Evolutionary conservation across 208 protist genomes (phyloP), one percentile per base, ranked within the genome.

Genomic region (Wallacemonas sp.): DNA sequence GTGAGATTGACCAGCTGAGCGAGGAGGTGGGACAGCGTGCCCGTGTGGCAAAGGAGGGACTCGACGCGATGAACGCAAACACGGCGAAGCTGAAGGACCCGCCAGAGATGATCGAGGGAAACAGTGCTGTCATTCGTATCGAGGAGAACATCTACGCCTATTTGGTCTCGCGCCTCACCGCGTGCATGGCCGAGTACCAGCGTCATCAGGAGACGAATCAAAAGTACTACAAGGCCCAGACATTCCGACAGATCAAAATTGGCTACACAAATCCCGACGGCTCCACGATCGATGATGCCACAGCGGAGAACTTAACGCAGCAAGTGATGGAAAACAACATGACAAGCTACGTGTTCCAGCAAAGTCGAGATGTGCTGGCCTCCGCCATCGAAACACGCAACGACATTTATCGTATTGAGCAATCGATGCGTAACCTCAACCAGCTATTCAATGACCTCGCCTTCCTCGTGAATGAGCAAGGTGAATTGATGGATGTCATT

Each of bases 211-310:
- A 64, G 4, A 39, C 48, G 17, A 87, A 85, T 54, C 81, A 91
- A 63, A 37, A 86, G 57, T 73, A 69, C 27, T 94, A 94, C 71
- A 80, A 79, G 68, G 60, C 75, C 19, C 85, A 92, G 71, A 92
- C 88, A 42, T 76, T 91, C 66, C 85, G 92, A n/a, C 89, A 91
- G 64, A 95, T 97, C 73, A 97, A 93, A 57, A 94, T 91, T 55
- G 92, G 91, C 58, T 95, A 85, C 79, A 92, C 81, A 21, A 92
- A 94, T 63, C 67, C 81, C 1, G 83, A 93, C 65, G 85, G 87
- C 30, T 79, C 66, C 36, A 74, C 77, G 13, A 85, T 97, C 33
- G 82, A 92, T 57, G 89, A 94, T 62, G 69, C 48, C 3, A 83
- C 84, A 24, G 89, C 80, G 29, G 71, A 84, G 66, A 70, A 85